Base-by-base conservation (phyloP, 805 yeast species). In the Metschnikowia santaceciliae region DNA sequence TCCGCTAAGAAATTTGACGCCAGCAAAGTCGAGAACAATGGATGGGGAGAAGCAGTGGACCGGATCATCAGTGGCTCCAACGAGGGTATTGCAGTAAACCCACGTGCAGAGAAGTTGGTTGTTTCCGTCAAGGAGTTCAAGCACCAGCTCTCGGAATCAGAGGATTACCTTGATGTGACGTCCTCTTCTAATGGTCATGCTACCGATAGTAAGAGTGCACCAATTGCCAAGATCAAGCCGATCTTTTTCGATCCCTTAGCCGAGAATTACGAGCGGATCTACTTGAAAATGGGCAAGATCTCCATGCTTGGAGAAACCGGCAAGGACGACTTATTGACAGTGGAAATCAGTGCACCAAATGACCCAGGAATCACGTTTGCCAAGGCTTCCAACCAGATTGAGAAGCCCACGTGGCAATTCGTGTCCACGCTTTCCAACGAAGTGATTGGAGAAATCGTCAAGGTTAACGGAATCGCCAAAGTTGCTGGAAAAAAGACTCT, bases 31-130 rank as follows among this genome's bases (percentile, higher is more conserved):
- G 58, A 54, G 22, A 84, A 83, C 62, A 78, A 81, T 53, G 97
- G 97, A 46, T 90, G 96, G 96, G 97, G 96, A 69, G 91, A 86
- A 54, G 69, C 88, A 46, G 79, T 86, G 20, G 90, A 88, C 60
- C 74, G 95, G 60, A 86, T 90, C 53, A 84, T 90, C 55, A 65
- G 80, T 14, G 94, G 95, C 23, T 80, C 91, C 0, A 80, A 76
- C 51, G 79, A 79, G 49, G 96, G 96, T 55, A 81, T 88, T 48
- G 92, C 91, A 3, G 78, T 87, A 30, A 87, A 88, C 54, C 90
- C 92, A 26, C 77, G 95, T 65, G 90, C 94, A 3, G 91, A 86
- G 59, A 77, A 75, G 51, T 71, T 90, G 56, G 76, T 81, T 33
- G 78, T 88, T 8, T 77, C 91, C 1, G 80, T 89, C 42, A 88